Percentiles rank a stretch among this genome's conserved stretches.
phyloP scores from a whole-genome alignment of 441 rosid species.

The Pelargonium fulgidum region DNA sequence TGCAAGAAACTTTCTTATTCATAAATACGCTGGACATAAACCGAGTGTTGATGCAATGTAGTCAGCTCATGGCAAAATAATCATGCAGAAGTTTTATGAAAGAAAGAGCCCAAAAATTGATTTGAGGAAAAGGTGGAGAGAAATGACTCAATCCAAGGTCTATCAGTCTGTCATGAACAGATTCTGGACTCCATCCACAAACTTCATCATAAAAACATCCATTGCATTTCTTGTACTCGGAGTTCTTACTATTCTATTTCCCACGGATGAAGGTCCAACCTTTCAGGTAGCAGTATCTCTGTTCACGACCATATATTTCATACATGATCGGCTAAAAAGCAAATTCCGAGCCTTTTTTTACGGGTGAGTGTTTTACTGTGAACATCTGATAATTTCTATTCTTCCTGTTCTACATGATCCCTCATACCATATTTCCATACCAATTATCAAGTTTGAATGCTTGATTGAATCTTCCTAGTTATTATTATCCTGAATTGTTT shows the following conservation, averaged over 20 bases:
- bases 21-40: constrained; percentile 71
- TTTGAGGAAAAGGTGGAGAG: constrained; percentile 61
- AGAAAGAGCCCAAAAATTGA: constrained; percentile 81
- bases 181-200: constrained; percentile 69
- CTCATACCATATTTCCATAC: background rate
- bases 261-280: constrained; percentile 98
- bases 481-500: constrained; percentile 5
- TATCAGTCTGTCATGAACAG: constrained; percentile 64
- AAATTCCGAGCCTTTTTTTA: constrained; percentile 65
- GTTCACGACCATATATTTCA: constrained; percentile 68
- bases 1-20: constrained; percentile 81
- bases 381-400: background rate
- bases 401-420: background rate
- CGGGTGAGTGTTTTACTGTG: constrained; percentile 41
- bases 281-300: constrained; percentile 77
- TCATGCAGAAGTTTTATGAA: constrained; percentile 89
- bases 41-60: constrained; percentile 92
- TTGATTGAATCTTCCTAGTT: background rate
- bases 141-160: constrained; percentile 61
- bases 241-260: constrained; percentile 73
- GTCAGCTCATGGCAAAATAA: constrained; percentile 86
- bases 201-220: constrained; percentile 55
- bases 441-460: background rate
- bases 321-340: constrained; percentile 66
- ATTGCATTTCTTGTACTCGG: constrained; percentile 63